Evolutionary conservation across 2,329 filamentous ascomycete species (phyloP), one percentile per base, ranked within the genome.

Genomic region (Microsporum canis): DNA sequence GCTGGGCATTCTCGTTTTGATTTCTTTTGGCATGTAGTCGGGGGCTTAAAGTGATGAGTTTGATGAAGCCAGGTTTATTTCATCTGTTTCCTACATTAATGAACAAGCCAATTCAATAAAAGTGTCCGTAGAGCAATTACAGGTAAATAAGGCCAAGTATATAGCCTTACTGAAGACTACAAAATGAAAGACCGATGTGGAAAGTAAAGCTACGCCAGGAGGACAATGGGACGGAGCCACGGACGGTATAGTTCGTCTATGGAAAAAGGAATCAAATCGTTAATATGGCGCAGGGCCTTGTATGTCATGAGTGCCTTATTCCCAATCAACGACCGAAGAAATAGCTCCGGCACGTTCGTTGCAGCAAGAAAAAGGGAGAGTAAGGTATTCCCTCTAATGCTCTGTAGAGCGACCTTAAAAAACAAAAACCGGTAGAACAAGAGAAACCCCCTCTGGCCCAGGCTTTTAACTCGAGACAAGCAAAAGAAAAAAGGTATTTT

Each of bases 401-500:
- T 55, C 49, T 31, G 31, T 55, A 14, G 33, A 55, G 36, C 49
- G n/a, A 55, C 49, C 12, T 55, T 55, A 17, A n/a, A 53, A 55
- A 34, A 29, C 31, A 55, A 36, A 55, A 55, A 55, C 14, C 31
- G n/a, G 33, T 55, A 55, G 49, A 55, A 49, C 45, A 49, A 53
- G 49, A 55, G 49, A 55, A 55, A 55, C 33, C 49, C 49, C 29
- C 12, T 55, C 31, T 36, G 33, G 14, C 49, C 49, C 33, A 17
- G 49, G 31, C 49, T 55, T 36, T 55, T 36, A 17, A 55, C 29
- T 58, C 23, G 38, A 45, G 39, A 43, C 31, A 29, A 33, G 17
- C 27, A 45, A 23, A 58, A 8, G 29, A 27, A 58, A 43, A 41
- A 27, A 41, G 56, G 56, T 58, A 58, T 58, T 58, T 43, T 39